Base-by-base conservation (phyloP, 257 asterid species). In the Jacaranda mimosifolia region DNA sequence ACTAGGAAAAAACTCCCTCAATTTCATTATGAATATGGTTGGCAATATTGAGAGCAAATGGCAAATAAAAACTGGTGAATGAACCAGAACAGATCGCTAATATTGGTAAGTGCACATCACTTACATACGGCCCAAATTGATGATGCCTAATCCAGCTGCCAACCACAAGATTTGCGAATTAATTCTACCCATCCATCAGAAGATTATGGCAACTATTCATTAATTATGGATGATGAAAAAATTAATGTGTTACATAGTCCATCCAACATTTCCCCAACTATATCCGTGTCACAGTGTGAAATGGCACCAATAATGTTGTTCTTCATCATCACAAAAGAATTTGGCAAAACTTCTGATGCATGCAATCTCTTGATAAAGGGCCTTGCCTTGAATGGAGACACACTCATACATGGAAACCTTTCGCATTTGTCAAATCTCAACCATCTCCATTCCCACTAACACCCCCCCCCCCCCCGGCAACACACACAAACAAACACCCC, bases 111-210 rank as follows among this genome's bases (percentile, higher is more conserved):
- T 68, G 26, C 14, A 67, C 70, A 73, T 64, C 65, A 26, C 32
- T 26, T 26, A 26, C 32, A 35, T 60, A 59, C 75, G 84, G 78
- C 59, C 81, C 71, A 63, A 59, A 55, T 15, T 48, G 12, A 69
- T 32, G 46, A 62, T 5, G 64, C 73, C 77, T 43, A 49, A 71
- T 72, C 52, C 42, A 51, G 35, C 68, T 70, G 11, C 58, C 59
- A 35, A 71, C 73, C 70, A 48, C 32, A 68, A 45, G 21, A 40
- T 48, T 48, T 70, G 10, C 13, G 7, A 58, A 72, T 73, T 58
- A 53, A 68, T 79, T 68, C 67, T 57, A 40, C 63, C 45, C 73
- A 75, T 42, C 46, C 46, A 26, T 26, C 32, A 26, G 32, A 26
- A 26, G 32, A 26, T 26, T 42, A 6, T 42, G 7, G 9, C 4